Evolutionary conservation across 768 basidiomycete genomes (phyloP).

Genomic region (Tulasnella sp.): DNA sequence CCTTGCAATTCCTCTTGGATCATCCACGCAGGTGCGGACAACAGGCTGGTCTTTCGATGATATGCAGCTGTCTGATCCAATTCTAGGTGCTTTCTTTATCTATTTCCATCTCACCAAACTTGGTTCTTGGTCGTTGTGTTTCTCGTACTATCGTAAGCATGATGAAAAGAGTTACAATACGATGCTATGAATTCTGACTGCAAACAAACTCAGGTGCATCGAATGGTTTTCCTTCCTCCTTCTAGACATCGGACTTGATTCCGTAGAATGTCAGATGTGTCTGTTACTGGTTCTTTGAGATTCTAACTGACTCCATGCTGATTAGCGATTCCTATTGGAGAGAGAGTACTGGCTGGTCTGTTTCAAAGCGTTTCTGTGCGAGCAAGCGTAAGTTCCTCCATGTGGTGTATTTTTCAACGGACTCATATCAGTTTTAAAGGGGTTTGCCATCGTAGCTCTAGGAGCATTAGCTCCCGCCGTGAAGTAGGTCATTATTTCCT

Average conservation of each 20-base stretch:
- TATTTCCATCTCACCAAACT: slow-evolving; percentile 88
- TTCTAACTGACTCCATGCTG: background rate
- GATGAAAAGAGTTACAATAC: background rate
- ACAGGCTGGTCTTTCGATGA: background rate
- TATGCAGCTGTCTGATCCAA: no score
- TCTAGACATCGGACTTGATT: slow-evolving; percentile 69
- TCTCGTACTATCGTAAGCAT: slow-evolving; percentile 46
- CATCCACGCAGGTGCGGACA: slow-evolving; percentile 53
- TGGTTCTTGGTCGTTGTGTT: slow-evolving; percentile 71
- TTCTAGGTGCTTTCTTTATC: slow-evolving; percentile 60
- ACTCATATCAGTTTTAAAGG: slow-evolving; percentile 23
- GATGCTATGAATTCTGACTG: background rate
- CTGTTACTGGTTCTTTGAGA: background rate
- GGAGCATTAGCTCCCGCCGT: slow-evolving; percentile 75
- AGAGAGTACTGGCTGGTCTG: slow-evolving; percentile 58
- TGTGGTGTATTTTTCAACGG: background rate
- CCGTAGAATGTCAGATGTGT: slow-evolving; percentile 30
- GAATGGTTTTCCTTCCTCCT: slow-evolving; percentile 89
- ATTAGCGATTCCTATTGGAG: slow-evolving; percentile 49
- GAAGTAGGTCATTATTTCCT: slow-evolving; percentile 40
- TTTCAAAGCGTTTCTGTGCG: slow-evolving; percentile 57
- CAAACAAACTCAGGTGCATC: background rate
- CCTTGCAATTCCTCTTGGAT: slow-evolving; percentile 75
- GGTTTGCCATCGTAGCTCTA: slow-evolving; percentile 66
- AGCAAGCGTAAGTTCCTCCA: slow-evolving; percentile 34